These are phyloP conservation scores for Myxozyma nipponensis DNA, from an alignment of 805 yeast genomes.

Conservation along the genomic window DNA sequence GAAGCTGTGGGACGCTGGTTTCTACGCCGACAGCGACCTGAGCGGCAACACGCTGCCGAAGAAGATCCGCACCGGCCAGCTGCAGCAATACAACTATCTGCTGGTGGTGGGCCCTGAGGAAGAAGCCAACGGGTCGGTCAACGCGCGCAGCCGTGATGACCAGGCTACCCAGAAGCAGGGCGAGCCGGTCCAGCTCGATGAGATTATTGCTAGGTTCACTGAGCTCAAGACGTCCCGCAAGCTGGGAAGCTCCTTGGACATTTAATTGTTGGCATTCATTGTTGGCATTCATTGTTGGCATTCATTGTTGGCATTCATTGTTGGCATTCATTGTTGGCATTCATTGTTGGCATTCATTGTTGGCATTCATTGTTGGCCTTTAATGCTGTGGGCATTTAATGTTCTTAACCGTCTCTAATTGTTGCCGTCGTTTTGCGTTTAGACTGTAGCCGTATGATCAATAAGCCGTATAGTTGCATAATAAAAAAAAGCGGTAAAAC, in stretches of 20 bases:
- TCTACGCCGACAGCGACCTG: slow-evolving; percentile 89
- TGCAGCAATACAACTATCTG: slow-evolving; percentile 90
- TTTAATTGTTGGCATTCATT: no score
- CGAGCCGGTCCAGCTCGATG: slow-evolving; percentile 69
- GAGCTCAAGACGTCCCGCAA: slow-evolving; percentile 71
- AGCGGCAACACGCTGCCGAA: slow-evolving; percentile 95
- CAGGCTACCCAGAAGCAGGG: slow-evolving; percentile 78
- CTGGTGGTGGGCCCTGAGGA: slow-evolving; percentile 97
- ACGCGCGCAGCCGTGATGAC: slow-evolving; percentile 95
- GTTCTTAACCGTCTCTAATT: no score
- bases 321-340: no score
- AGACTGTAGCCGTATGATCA: no score
- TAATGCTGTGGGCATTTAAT: no score
- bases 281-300: no score
- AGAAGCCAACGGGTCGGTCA: slow-evolving; percentile 71
- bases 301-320: no score
- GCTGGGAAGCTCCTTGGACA: slow-evolving; percentile 51
- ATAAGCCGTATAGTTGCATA: no score
- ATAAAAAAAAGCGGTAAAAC: no score
- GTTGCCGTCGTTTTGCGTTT: no score
- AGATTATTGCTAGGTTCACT: slow-evolving; percentile 65
- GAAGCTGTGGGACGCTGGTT: slow-evolving; percentile 61
- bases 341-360: no score
- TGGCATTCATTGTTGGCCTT: no score
- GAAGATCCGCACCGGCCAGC: slow-evolving; percentile 96